A percentile compares a stretch with the other conserved stretches of the same genome.
Evolutionary conservation across 305 asterid species (phyloP).

Genomic region (Rubia occidens): DNA sequence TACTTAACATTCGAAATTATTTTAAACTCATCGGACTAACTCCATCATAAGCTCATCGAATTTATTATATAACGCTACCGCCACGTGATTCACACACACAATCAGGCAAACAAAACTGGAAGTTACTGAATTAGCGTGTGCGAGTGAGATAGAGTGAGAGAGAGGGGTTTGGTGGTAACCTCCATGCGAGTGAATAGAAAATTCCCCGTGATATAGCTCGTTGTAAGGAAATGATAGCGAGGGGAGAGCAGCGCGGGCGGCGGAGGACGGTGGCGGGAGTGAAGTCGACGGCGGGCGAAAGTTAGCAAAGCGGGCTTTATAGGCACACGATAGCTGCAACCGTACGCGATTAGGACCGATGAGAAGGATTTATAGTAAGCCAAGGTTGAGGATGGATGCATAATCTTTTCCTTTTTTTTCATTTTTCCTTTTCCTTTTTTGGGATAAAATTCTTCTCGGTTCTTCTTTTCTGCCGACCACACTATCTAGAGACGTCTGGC

Average conservation of each 20-base stretch:
- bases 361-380: slow-evolving; percentile 23
- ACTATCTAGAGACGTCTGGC: too few relatives aligned
- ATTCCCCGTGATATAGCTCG: slow-evolving; percentile 41
- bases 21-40: not conserved
- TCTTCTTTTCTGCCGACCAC: not conserved
- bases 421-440: not conserved
- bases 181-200: slow-evolving; percentile 68
- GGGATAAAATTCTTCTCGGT: not conserved
- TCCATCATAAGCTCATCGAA: not conserved
- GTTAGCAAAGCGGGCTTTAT: slow-evolving; percentile 14
- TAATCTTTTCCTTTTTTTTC: not conserved
- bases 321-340: slow-evolving; percentile 50
- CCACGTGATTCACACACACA: not conserved
- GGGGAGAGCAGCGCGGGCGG: slow-evolving; percentile 10
- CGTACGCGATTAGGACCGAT: slow-evolving; percentile 27
- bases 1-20: not conserved
- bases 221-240: slow-evolving; percentile 23
- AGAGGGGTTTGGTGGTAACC: slow-evolving; percentile 27
- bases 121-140: not conserved
- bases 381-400: slow-evolving; percentile 14
- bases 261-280: slow-evolving; percentile 22
- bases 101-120: not conserved
- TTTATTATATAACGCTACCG: not conserved
- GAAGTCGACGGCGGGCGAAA: slow-evolving; percentile 22
- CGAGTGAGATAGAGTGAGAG: slow-evolving; percentile 4